Evolutionary conservation across 495 filamentous ascomycete species (phyloP).

Genomic region (Neurospora terricola): DNA sequence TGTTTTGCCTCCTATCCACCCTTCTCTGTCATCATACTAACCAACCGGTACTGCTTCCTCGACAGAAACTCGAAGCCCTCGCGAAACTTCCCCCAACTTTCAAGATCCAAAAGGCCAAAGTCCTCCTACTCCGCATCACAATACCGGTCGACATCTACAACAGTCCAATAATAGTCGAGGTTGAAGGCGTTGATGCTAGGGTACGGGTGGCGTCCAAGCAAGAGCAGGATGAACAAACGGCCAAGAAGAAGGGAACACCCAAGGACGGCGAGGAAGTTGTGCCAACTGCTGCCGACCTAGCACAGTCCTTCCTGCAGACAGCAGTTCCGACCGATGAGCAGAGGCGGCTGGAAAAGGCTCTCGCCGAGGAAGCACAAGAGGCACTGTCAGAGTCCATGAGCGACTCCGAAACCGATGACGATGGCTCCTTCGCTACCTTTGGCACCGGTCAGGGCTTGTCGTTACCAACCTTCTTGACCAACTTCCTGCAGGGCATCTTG

Average conservation of each 20-base stretch:
- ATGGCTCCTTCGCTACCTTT: constrained; percentile 45
- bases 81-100: constrained; percentile 61
- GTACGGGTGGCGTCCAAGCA: constrained; percentile 33
- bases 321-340: constrained; percentile 62
- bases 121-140: constrained; percentile 61
- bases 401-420: constrained; percentile 57
- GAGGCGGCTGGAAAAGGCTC: constrained; percentile 63
- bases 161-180: constrained; percentile 66
- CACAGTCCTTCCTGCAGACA: constrained; percentile 75
- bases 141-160: constrained; percentile 74
- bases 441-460: constrained; percentile 67
- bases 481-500: constrained; percentile 70
- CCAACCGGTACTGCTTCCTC: background rate
- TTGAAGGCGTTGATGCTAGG: constrained; percentile 65
- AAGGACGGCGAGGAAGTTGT: constrained; percentile 35
- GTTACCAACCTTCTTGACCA: constrained; percentile 71
- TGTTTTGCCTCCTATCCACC: background rate
- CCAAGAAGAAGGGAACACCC: constrained; percentile 17
- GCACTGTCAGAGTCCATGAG: constrained; percentile 43
- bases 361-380: constrained; percentile 58
- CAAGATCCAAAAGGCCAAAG: constrained; percentile 57
- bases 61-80: constrained; percentile 63
- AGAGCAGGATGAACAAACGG: constrained; percentile 18
- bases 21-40: background rate
- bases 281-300: constrained; percentile 73